Evolutionary conservation across 83 land plant genomes (phyloP), one percentile per base, ranked within the genome.

Genomic region (Diphasiastrum complanatum): DNA sequence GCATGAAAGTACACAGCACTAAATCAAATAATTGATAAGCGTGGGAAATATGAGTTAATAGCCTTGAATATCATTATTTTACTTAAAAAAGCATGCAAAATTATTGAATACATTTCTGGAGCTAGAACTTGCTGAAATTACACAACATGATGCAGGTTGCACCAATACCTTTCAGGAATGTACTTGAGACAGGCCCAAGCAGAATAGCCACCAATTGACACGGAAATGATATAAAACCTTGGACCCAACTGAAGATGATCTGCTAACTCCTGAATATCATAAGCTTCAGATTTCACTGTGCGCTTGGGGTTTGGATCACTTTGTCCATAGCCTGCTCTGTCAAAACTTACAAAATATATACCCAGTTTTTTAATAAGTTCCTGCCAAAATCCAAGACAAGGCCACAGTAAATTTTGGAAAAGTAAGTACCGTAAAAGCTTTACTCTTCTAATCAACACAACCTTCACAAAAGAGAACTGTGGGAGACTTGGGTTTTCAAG

Each of bases 271-370:
- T 49, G 18, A 20, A 88, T 63, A 29, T 88, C 90, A 18, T 63
- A 47, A 12, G 80, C 84, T 32, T 68, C 77, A 23, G 80, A 79
- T 63, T 78, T 79, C 40, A 87, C 68, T 2, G 83, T 43, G 0
- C 80, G 72, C 16, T 48, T 20, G 0, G 93, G 86, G 50, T 79
- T 55, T 2, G 89, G 93, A 61, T 81, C 82, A 55, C 93, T 87
- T 60, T 87, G 82, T 30, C 86, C 89, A 55, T 87, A 87, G 6
- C 93, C 93, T 16, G 89, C 77, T 71, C 84, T 55, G 45, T 85
- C 95, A 36, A 57, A 79, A 1, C 67, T 8, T 23, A 88, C 53
- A 20, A 82, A n/a, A 47, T 78, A 82, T n/a, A 82, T 36, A 12
- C 75, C 65, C 2, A 75, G 78, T 58, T 80, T 78, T 22, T 77